These are phyloP conservation scores for Paramarasmius palmivorus DNA, from an alignment of 1,284 basidiomycete genomes.

Conservation along the genomic window DNA sequence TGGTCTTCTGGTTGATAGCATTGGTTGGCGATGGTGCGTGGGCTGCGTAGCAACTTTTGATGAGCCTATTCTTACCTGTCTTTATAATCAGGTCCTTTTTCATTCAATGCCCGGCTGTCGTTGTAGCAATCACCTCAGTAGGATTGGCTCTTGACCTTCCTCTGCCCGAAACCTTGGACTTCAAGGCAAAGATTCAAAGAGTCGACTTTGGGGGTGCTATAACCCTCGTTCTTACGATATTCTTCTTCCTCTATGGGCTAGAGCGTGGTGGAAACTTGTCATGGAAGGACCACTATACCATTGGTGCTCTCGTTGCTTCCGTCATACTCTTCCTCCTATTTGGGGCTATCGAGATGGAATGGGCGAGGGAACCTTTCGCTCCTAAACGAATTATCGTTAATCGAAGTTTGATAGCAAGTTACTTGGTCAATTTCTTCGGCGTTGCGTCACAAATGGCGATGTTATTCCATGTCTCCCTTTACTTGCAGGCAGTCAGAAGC, in stretches of 20 bases:
- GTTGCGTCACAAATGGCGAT: constrained; percentile 44
- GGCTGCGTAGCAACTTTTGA: background rate
- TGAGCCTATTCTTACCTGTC: background rate
- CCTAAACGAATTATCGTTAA: constrained; percentile 53
- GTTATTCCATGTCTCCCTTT: constrained; percentile 57
- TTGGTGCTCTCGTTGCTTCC: constrained; percentile 32
- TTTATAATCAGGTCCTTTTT: constrained; percentile 49
- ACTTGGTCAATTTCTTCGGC: constrained; percentile 59
- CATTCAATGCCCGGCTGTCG: constrained; percentile 53
- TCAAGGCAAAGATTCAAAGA: constrained; percentile 50
- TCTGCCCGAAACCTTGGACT: constrained; percentile 33
- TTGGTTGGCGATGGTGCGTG: constrained; percentile 66
- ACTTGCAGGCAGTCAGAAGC: constrained; percentile 54
- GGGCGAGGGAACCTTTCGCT: constrained; percentile 60
- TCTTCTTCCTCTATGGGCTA: constrained; percentile 54
- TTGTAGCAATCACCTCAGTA: constrained; percentile 55
- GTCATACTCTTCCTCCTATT: constrained; percentile 33
- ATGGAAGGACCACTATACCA: constrained; percentile 45
- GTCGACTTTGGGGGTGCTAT: constrained; percentile 60
- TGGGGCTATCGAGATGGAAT: constrained; percentile 39
- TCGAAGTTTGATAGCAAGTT: constrained; percentile 49
- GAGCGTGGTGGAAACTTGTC: constrained; percentile 60
- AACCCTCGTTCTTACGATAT: constrained; percentile 49
- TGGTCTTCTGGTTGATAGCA: constrained; percentile 56
- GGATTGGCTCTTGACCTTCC: constrained; percentile 51